These are phyloP conservation scores for Irpex lacteus DNA, from an alignment of 1,284 basidiomycete genomes.

Conservation along the genomic window DNA sequence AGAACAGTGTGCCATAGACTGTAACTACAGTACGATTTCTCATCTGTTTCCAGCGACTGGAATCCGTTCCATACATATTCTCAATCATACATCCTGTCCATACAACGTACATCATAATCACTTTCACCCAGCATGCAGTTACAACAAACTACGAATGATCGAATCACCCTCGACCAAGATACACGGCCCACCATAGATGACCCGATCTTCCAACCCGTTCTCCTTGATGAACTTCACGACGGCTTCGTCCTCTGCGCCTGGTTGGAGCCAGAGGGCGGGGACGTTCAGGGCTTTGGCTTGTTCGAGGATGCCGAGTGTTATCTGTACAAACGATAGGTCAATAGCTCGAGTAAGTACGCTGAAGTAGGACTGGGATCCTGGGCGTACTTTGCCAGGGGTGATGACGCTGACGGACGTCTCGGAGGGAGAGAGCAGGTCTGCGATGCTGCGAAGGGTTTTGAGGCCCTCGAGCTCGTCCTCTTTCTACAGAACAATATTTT, in stretches of 20 bases:
- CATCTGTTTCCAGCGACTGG: neutral
- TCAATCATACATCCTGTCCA: neutral
- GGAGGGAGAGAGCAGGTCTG: slow-evolving; percentile 56
- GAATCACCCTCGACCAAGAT: slow-evolving; percentile 69
- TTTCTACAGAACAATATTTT: slow-evolving; percentile 47
- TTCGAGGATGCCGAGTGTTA: slow-evolving; percentile 65
- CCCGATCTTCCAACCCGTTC: slow-evolving; percentile 54
- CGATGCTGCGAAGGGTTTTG: slow-evolving; percentile 48
- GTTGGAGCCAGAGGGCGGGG: slow-evolving; percentile 81
- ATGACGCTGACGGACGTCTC: slow-evolving; percentile 80
- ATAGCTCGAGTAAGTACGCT: neutral
- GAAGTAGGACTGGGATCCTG: neutral
- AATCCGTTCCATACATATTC: neutral
- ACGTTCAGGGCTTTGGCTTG: slow-evolving; percentile 61
- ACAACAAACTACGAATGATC: slow-evolving; percentile 34
- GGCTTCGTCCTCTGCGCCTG: slow-evolving; percentile 70
- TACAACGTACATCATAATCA: too few relatives aligned
- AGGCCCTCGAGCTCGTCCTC: slow-evolving; percentile 65
- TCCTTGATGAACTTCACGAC: slow-evolving; percentile 50
- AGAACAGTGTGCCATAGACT: too few relatives aligned
- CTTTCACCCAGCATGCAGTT: neutral
- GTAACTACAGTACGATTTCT: too few relatives aligned
- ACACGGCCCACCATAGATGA: slow-evolving; percentile 73
- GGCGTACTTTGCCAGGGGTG: slow-evolving; percentile 65
- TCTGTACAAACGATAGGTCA: too few relatives aligned